These are phyloP conservation scores for Rhodotorula sp. DNA, from an alignment of 1,284 basidiomycete species.

Conservation along the genomic window DNA sequence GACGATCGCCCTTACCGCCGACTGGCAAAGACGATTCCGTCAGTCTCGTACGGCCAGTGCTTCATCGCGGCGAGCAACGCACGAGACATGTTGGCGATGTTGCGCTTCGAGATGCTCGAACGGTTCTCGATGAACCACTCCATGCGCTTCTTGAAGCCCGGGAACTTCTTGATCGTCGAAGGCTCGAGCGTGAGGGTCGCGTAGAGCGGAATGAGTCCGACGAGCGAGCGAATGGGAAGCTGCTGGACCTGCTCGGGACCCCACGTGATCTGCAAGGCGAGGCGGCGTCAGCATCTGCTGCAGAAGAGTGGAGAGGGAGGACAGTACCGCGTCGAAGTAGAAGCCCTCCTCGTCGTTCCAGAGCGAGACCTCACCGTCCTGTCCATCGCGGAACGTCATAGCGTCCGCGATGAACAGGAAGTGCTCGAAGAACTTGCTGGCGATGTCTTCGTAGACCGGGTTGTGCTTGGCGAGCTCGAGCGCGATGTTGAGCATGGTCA, in stretches of 20 bases:
- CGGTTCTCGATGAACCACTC: constrained; percentile 98
- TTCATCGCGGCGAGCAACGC: constrained; percentile 23
- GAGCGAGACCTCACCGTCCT: constrained; percentile 68
- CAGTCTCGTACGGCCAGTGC: neutral
- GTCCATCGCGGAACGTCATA: constrained; percentile 75
- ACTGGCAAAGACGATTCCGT: constrained; percentile 52
- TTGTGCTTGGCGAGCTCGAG: constrained; percentile 98
- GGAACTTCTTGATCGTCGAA: constrained; percentile 80
- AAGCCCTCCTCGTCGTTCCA: constrained; percentile 97
- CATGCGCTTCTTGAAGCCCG: constrained; percentile 96
- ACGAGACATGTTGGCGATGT: constrained; percentile 97
- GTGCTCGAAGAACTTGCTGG: constrained; percentile 94
- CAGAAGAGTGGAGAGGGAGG: constrained; percentile 58
- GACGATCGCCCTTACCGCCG: constrained; percentile 79
- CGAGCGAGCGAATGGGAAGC: constrained; percentile 86
- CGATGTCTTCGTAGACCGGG: constrained; percentile 95
- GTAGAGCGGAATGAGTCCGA: constrained; percentile 93
- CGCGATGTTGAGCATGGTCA: constrained; percentile 97
- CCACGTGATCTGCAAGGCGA: constrained; percentile 43
- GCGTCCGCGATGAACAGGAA: constrained; percentile 96
- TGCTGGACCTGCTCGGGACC: constrained; percentile 62
- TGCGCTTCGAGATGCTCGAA: constrained; percentile 78
- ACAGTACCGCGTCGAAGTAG: constrained; percentile 80
- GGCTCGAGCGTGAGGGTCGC: constrained; percentile 93
- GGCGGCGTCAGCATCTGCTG: neutral